Conservation (phyloP, 139 green algal species). For the Coelastrella sp. region DNA sequence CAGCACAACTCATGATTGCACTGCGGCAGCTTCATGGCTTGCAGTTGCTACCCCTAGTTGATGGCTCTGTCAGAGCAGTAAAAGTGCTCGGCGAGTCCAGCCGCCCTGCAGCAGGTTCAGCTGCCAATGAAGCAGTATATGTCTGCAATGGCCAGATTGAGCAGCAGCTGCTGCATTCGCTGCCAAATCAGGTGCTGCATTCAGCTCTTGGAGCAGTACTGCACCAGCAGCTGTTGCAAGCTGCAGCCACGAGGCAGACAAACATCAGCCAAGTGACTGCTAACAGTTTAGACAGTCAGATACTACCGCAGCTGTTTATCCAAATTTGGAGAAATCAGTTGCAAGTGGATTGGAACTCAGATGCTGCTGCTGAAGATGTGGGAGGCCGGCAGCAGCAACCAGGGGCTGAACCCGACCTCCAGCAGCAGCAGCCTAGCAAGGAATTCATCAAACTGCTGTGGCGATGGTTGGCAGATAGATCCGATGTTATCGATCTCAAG, state of each 20-base stretch:
- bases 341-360: slow-evolving; percentile 39
- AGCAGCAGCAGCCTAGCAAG: slow-evolving; percentile 37
- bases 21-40: slow-evolving; percentile 67
- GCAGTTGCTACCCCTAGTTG: slow-evolving; percentile 68
- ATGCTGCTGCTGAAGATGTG: neutral
- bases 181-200: slow-evolving; percentile 37
- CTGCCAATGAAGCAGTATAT: neutral
- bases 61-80: slow-evolving; percentile 41
- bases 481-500: slow-evolving; percentile 43
- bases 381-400: neutral
- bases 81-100: too few species aligned
- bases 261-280: neutral
- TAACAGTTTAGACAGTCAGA: slow-evolving; percentile 49
- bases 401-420: neutral
- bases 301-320: slow-evolving; percentile 67
- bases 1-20: slow-evolving; percentile 1
- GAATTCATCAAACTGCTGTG: slow-evolving; percentile 61
- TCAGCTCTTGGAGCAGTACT: neutral
- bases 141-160: slow-evolving; percentile 28
- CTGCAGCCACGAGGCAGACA: neutral
- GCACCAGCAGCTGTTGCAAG: slow-evolving; percentile 9
- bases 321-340: slow-evolving; percentile 52
- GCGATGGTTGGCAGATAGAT: slow-evolving; percentile 53
- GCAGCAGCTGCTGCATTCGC: slow-evolving; percentile 49
- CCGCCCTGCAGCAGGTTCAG: neutral